Evolutionary conservation across 148 eudicot species (phyloP).

Genomic region (Gaultheria prostrata): DNA sequence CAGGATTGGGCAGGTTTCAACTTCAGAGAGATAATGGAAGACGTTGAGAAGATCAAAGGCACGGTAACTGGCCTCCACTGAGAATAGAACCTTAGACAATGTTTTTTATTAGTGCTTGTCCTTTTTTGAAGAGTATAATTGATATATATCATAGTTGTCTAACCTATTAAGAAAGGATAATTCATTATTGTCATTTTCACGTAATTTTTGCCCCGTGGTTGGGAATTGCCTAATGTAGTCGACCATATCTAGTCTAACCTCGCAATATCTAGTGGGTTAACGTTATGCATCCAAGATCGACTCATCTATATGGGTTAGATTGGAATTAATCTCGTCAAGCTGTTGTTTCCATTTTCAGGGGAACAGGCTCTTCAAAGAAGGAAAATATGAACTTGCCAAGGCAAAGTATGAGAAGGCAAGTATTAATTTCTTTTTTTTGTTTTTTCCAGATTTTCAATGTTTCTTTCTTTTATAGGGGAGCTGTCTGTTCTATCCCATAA

Average conservation of each 20-base stretch:
- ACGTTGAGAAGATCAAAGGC: conserved; percentile 92
- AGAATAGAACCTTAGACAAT: not conserved
- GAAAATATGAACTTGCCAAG: conserved; percentile 85
- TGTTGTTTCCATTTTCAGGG: conserved; percentile 55
- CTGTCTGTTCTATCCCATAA: not conserved
- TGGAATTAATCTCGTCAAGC: not conserved
- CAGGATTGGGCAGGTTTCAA: conserved; percentile 97
- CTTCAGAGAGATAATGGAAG: conserved; percentile 88
- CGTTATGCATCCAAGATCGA: not conserved
- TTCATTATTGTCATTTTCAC: not conserved
- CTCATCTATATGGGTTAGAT: not conserved
- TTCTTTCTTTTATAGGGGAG: not conserved
- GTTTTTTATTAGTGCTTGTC: not conserved
- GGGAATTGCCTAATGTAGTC: not conserved
- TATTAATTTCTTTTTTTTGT: not conserved
- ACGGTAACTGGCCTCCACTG: conserved; percentile 47
- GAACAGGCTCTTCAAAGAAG: conserved; percentile 97
- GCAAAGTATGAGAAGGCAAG: conserved; percentile 95
- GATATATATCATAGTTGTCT: too few species aligned
- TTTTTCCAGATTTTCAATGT: not conserved
- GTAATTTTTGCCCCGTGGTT: not conserved
- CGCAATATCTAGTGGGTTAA: not conserved
- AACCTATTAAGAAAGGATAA: too few species aligned
- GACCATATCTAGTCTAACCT: not conserved
- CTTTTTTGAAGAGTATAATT: too few species aligned